Conservation (phyloP, 106 monocot genomes). For the Platanthera zijinensis region DNA sequence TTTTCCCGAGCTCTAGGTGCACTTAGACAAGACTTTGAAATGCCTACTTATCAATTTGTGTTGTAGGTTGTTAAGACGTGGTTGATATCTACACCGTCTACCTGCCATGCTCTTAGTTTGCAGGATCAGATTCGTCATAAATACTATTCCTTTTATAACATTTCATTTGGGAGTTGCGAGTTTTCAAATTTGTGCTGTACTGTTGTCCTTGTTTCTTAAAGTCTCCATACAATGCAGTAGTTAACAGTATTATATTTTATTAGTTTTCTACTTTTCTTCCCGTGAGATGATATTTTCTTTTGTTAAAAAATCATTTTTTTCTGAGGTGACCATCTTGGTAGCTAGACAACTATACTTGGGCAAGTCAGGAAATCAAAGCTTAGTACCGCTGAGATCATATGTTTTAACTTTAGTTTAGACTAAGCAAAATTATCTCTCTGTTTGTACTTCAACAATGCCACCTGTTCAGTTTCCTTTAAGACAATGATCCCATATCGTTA, state of each 20-base stretch:
- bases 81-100: neutral
- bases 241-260: neutral
- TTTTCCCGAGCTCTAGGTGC: neutral
- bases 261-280: neutral
- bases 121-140: neutral
- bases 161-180: neutral
- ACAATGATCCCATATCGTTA: neutral
- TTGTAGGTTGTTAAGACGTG: neutral
- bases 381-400: neutral
- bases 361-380: neutral
- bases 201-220: neutral
- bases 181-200: neutral
- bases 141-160: neutral
- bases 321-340: neutral
- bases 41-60: neutral
- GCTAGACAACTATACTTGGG: neutral
- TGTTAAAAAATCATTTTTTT: neutral
- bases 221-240: neutral
- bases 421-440: neutral
- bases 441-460: neutral
- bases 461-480: neutral
- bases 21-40: neutral
- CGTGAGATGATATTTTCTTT: neutral
- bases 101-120: neutral
- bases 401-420: neutral